These are phyloP conservation scores for Ascosphaera acerosa DNA, from an alignment of 2,329 filamentous ascomycete species.

Conservation along the genomic window DNA sequence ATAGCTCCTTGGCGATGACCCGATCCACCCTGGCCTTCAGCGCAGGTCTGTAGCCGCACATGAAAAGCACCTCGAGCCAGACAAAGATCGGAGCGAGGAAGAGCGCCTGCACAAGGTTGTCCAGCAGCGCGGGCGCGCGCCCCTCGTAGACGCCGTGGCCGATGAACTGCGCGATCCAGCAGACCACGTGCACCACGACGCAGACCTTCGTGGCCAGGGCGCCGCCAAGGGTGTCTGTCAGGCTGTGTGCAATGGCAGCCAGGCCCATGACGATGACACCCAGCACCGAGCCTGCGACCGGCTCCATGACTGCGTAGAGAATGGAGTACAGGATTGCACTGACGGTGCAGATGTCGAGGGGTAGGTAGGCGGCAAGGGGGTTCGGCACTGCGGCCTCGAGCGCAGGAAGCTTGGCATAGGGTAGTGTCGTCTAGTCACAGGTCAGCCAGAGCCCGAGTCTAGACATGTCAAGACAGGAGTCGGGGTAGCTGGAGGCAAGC, in stretches of 20 bases:
- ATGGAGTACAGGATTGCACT: conserved; percentile 38
- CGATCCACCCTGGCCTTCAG: conserved; percentile 58
- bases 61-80: conserved; percentile 85
- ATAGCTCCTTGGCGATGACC: conserved; percentile 48
- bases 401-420: conserved; percentile 8
- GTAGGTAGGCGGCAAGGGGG: conserved; percentile 29
- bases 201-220: too few species aligned
- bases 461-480: not conserved
- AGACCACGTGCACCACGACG: conserved; percentile 45
- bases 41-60: conserved; percentile 69
- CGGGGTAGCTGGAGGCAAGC: not conserved
- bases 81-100: conserved; percentile 91
- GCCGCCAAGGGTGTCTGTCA: conserved; percentile 37
- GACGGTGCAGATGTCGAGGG: conserved; percentile 33
- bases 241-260: conserved; percentile 50
- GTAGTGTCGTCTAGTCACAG: conserved; percentile 2
- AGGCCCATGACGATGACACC: conserved; percentile 50
- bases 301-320: conserved; percentile 79
- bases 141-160: conserved; percentile 79
- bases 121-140: conserved; percentile 64
- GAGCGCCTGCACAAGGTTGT: conserved; percentile 76
- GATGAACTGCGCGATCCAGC: conserved; percentile 75
- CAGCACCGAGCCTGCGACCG: conserved; percentile 60
- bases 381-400: conserved; percentile 30
- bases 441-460: too few species aligned